Percentiles rank a stretch among this genome's conserved stretches.
phyloP scores from a whole-genome alignment of 371 early-diverging fungal genomes.

The Polyrhizophydium stewartii region DNA sequence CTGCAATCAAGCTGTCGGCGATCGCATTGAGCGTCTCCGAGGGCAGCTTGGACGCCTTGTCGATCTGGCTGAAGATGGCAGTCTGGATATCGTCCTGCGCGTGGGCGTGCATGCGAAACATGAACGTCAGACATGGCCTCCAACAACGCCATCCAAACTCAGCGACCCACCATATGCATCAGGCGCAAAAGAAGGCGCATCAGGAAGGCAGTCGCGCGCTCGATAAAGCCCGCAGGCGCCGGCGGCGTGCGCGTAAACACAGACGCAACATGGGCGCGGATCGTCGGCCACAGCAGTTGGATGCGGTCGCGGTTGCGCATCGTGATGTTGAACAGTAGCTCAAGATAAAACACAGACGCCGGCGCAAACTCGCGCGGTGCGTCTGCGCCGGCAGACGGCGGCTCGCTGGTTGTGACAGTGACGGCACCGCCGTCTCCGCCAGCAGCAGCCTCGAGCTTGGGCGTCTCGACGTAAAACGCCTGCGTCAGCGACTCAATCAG shows the following conservation, averaged over 20 bases:
- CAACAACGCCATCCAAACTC: not conserved
- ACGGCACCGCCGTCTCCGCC: not conserved
- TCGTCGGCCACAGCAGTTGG: constrained; percentile 50
- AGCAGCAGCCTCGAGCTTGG: too few relatives aligned
- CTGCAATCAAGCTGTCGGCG: constrained; percentile 78
- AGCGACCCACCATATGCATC: constrained; percentile 55
- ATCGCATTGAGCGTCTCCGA: constrained; percentile 62
- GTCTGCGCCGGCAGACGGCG: not conserved
- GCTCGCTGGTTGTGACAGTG: not conserved
- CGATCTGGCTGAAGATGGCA: not conserved
- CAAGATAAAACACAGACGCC: constrained; percentile 60
- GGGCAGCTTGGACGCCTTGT: constrained; percentile 45
- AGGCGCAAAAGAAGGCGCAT: constrained; percentile 66
- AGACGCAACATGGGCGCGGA: constrained; percentile 15
- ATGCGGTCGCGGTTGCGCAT: constrained; percentile 69
- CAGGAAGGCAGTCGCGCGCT: constrained; percentile 73
- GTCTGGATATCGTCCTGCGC: constrained; percentile 6
- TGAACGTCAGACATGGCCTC: not conserved
- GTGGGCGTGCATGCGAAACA: not conserved
- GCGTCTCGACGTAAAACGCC: not conserved
- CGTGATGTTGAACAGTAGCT: constrained; percentile 68
- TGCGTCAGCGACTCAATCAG: not conserved
- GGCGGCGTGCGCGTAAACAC: constrained; percentile 11
- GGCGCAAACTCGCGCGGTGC: not conserved
- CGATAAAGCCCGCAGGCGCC: constrained; percentile 37